Evolutionary conservation across 2,329 filamentous ascomycete genomes (phyloP), one percentile per base, ranked within the genome.

Genomic region (Microdochium nivale): DNA sequence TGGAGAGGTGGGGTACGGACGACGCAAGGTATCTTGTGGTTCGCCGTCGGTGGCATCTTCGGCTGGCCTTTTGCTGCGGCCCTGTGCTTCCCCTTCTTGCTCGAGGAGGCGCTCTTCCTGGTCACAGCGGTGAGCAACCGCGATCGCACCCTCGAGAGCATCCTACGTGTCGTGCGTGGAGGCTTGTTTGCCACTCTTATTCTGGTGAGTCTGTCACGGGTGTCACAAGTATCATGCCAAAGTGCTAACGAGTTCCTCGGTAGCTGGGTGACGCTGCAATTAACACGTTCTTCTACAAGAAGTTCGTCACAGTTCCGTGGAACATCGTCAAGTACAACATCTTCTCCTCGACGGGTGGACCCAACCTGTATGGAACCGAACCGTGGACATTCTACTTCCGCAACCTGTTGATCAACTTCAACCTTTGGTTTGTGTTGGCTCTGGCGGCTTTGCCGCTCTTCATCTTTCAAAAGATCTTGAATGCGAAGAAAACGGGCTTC

Each of bases 281-380:
- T 59, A 94, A 96, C 62, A 79, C 84, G 14, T 87, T 89, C 64
- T 96, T 96, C 67, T 97, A 96, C 71, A 84, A 81, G 57, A 88
- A 88, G 62, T 58, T 87, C 7, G 84, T 83, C 3, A 68, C 91
- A 37, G 89, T 96, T 7, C 84, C 90, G 0, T 87, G 90, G 77
- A 96, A 96, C 64, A 97, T 99, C 62, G 84, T 99, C 62, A 81
- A 86, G 57, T 99, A 99, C 77, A 99, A 99, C 65, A 82, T 99
- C 44, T 92, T 99, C 65, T 87, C 88, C 8, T 83, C 83, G 7
- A 79, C 81, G 0, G 88, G 84, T 30, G 94, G 92, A 0, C 94
- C 94, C 0, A 81, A 96, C 51, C 87, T 99, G 33, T 99, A 96
- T 62, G 94, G 94, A 46, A 95, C 89, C 1, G 94, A 99, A 69